Conservation (phyloP, 2,329 filamentous ascomycete species). For the Sclerotinia minor region DNA sequence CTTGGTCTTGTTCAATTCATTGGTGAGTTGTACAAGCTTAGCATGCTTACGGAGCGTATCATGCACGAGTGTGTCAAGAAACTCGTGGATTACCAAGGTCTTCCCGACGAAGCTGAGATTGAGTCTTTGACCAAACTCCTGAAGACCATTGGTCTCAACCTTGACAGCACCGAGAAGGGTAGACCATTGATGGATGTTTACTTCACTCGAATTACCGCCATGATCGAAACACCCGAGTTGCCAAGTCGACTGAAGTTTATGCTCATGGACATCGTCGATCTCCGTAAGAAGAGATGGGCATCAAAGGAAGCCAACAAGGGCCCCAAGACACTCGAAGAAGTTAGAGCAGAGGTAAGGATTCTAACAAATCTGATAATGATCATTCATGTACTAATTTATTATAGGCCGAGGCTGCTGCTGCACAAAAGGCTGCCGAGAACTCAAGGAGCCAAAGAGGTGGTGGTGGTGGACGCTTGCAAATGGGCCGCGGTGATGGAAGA, state of each 20-base stretch:
- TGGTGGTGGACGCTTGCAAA: constrained; percentile 65
- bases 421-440: constrained; percentile 77
- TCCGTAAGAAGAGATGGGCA: constrained; percentile 74
- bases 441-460: constrained; percentile 61
- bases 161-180: constrained; percentile 82
- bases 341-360: constrained; percentile 70
- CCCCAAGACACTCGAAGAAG: constrained; percentile 92
- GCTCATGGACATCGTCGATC: constrained; percentile 90
- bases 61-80: constrained; percentile 99
- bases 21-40: constrained; percentile 96
- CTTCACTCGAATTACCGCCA: constrained; percentile 82
- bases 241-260: constrained; percentile 92
- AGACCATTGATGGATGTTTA: constrained; percentile 87
- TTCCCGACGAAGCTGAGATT: constrained; percentile 93
- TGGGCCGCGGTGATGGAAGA: constrained; percentile 84
- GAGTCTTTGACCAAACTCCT: constrained; percentile 94
- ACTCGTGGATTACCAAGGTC: constrained; percentile 89
- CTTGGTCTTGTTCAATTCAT: constrained; percentile 99
- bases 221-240: constrained; percentile 77
- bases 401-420: constrained; percentile 70
- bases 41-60: constrained; percentile 97
- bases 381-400: constrained; percentile 35
- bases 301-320: constrained; percentile 92
- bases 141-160: constrained; percentile 83
- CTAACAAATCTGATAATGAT: not conserved